Evolutionary conservation across 345 rosid genomes (phyloP).

Genomic region (Psidium friedrichsthalianum): DNA sequence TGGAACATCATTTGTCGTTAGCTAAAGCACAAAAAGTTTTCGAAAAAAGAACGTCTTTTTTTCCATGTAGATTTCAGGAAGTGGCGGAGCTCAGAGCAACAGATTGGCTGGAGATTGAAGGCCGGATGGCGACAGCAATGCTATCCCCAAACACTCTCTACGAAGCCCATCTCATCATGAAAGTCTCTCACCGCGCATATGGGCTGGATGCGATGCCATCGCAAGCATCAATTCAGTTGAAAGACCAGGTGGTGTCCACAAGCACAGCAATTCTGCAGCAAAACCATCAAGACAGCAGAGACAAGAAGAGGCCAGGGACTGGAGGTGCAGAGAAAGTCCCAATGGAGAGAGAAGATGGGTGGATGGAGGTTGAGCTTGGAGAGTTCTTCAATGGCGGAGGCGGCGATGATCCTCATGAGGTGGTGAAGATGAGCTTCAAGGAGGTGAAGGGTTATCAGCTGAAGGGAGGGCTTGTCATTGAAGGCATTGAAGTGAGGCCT

Average conservation of each 20-base stretch:
- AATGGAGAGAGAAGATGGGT: constrained; percentile 37
- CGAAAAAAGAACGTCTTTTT: background rate
- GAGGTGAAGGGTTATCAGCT: constrained; percentile 65
- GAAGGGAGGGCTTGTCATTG: constrained; percentile 61
- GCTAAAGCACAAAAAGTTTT: background rate
- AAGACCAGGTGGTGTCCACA: background rate
- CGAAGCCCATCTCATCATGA: constrained; percentile 25
- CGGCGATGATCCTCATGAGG: background rate
- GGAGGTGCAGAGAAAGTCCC: constrained; percentile 13
- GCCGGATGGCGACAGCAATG: constrained; percentile 12
- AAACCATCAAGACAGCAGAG: background rate
- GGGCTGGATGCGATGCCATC: constrained; percentile 27
- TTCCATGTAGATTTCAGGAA: constrained; percentile 18
- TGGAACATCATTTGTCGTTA: background rate
- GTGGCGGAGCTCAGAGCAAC: constrained; percentile 27
- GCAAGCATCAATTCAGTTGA: constrained; percentile 10
- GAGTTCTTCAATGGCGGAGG: constrained; percentile 34
- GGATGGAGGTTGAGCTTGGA: constrained; percentile 84
- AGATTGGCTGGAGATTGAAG: constrained; percentile 26
- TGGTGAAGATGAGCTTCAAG: constrained; percentile 48
- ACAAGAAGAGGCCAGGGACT: background rate
- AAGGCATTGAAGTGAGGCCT: constrained; percentile 78
- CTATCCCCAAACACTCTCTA: constrained; percentile 25
- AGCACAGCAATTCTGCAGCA: constrained; percentile 6
- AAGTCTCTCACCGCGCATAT: constrained; percentile 8